A percentile compares a stretch with the other conserved stretches of the same genome.
These are phyloP conservation scores for Myxozyma neotropica DNA, from an alignment of 805 yeast species.

Conservation along the genomic window DNA sequence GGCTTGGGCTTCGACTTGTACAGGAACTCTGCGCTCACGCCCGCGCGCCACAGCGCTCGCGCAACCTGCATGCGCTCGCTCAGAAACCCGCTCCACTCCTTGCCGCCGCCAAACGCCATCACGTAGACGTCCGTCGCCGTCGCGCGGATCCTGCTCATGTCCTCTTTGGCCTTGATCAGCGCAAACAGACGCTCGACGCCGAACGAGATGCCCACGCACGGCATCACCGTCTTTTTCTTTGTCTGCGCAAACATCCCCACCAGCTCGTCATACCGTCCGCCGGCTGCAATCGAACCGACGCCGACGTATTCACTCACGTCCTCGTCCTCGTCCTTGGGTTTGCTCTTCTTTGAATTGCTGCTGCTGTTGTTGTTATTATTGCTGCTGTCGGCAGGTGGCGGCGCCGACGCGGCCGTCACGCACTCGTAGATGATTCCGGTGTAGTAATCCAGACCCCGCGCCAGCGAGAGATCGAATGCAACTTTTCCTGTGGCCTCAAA, in stretches of 20 bases:
- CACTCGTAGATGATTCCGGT: conserved; percentile 97
- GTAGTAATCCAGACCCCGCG: conserved; percentile 96
- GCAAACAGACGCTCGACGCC: conserved; percentile 97
- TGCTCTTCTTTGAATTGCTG: conserved; percentile 40
- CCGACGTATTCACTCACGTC: conserved; percentile 97
- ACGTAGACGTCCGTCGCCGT: conserved; percentile 90
- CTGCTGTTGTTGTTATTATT: conserved; percentile 32
- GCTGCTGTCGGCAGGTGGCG: conserved; percentile 46
- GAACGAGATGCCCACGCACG: conserved; percentile 96
- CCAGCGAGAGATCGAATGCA: conserved; percentile 90
- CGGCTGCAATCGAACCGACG: conserved; percentile 97
- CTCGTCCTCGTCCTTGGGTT: conserved; percentile 48
- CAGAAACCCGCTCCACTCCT: conserved; percentile 90
- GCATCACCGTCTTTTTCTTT: conserved; percentile 76
- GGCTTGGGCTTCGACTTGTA: conserved; percentile 93
- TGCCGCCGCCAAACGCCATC: conserved; percentile 99
- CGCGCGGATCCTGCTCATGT: conserved; percentile 69
- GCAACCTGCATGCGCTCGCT: conserved; percentile 89
- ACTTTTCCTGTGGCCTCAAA: conserved; percentile 65
- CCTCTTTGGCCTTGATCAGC: conserved; percentile 74
- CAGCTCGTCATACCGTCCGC: conserved; percentile 95
- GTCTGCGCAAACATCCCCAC: conserved; percentile 94
- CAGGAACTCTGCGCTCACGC: conserved; percentile 86
- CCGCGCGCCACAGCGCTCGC: conserved; percentile 80
- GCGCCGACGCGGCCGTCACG: conserved; percentile 94